Evolutionary conservation across 106 monocot species (phyloP), one percentile per base, ranked within the genome.

Genomic region (Agapanthus africanus): DNA sequence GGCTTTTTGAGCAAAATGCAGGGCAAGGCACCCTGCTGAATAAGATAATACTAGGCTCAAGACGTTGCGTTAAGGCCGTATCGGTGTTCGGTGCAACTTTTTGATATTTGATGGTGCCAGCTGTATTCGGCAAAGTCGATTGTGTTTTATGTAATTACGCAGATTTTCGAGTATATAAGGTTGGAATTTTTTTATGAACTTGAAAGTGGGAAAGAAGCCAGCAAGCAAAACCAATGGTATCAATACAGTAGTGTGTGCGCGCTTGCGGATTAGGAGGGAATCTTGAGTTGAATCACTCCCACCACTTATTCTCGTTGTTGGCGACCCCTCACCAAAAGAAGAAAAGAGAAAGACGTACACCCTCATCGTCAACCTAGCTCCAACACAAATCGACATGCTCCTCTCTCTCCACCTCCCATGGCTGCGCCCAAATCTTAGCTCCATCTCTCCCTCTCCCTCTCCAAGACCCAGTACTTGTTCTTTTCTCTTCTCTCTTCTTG

Each of bases 261-360:
- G 19, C 13, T 78, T 16, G 26, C 50, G 74, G 79, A 83, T 83
- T 67, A 79, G 79, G 75, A 23, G 28, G 74, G 82, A 74, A 78
- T 78, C 82, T 70, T 33, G 47, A 1, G 6, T 13, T 9, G 26
- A 47, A 16, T 41, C 63, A 68, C 65, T 66, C 37, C 67, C 76
- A 84, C 88, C 88, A 88, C 88, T 77, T 84, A 42, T 82, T 74
- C 41, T 38, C 77, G 40, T 36, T 4, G 10, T 14, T 2, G 10
- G 10, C 31, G 36, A 23, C 46, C 52, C 73, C 31, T 59, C 31
- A 6, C 3, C 44, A 44, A 9, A 44, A 6, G 13, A 14, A 44
- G 16, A 44, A 44, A 44, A 14, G 10, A 4, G 15, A n/a, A 50
- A 34, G 18, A 41, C 11, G n/a, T 16, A 16, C 54, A 36, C 65